phyloP scores from a whole-genome alignment of 805 yeast genomes.

The Starmerella bacillaris region DNA sequence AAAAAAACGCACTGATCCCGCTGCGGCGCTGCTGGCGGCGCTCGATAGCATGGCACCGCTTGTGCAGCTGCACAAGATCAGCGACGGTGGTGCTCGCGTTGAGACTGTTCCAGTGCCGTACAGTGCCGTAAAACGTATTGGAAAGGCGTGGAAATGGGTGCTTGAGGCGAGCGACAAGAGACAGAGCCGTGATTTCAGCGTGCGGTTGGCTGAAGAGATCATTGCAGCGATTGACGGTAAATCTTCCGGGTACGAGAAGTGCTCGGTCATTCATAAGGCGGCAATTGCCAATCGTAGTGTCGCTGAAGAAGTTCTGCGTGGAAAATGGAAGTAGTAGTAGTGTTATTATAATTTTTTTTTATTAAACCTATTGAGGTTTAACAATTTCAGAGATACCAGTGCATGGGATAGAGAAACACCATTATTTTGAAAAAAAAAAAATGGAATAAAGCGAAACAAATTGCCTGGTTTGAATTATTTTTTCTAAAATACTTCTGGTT shows the following conservation, averaged over 20 bases:
- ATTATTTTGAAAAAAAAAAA: no score
- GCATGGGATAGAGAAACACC: no score
- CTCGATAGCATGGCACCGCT: slow-evolving; percentile 74
- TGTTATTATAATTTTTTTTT: no score
- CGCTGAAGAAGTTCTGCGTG: slow-evolving; percentile 13
- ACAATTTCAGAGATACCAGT: no score
- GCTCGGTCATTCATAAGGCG: slow-evolving; percentile 61
- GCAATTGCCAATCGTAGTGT: slow-evolving; percentile 64
- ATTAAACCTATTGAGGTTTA: no score
- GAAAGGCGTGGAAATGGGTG: slow-evolving; percentile 83
- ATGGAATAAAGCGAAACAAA: no score
- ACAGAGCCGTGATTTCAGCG: slow-evolving; percentile 63
- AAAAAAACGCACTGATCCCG: slow-evolving; percentile 61
- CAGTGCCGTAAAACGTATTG: slow-evolving; percentile 60
- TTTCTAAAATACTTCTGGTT: no score
- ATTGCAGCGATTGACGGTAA: slow-evolving; percentile 58
- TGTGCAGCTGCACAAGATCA: slow-evolving; percentile 54
- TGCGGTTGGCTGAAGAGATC: slow-evolving; percentile 81
- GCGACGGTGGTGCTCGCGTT: slow-evolving; percentile 74
- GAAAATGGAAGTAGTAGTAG: slow-evolving; percentile 11
- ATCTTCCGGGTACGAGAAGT: slow-evolving; percentile 69
- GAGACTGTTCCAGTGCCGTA: slow-evolving; percentile 68
- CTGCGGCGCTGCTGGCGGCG: slow-evolving; percentile 50
- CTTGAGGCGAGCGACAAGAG: slow-evolving; percentile 68
- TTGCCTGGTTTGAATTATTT: no score